A percentile compares a stretch with the other conserved stretches of the same genome.
Conservation (phyloP, 148 eudicot genomes). For the Limonium bicolor region DNA sequence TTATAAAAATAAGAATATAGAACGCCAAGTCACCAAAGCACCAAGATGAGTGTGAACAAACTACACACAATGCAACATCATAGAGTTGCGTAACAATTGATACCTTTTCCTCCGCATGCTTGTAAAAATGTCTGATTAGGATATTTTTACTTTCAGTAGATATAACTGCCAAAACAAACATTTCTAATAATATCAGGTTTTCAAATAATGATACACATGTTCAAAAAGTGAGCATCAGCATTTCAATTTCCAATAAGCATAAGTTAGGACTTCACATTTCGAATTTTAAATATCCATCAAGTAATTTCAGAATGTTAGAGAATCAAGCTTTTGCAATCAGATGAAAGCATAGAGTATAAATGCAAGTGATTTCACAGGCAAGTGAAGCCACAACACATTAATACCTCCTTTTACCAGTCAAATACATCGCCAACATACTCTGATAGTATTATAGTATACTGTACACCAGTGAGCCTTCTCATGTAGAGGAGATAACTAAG, state of each 20-base stretch:
- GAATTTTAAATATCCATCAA: too few relatives aligned
- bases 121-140: conserved; percentile 64
- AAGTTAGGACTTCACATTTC: too few relatives aligned
- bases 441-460: too few relatives aligned
- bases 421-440: too few relatives aligned
- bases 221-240: not conserved
- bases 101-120: conserved; percentile 76
- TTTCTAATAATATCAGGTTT: not conserved
- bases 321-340: too few relatives aligned
- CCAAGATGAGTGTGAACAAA: not conserved
- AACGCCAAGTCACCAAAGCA: conserved; percentile 1
- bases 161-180: conserved; percentile 36
- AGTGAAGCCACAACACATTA: too few relatives aligned
- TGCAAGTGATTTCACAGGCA: too few relatives aligned
- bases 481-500: too few relatives aligned
- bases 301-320: too few relatives aligned
- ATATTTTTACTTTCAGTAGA: conserved; percentile 59
- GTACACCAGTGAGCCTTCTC: too few relatives aligned
- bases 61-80: not conserved
- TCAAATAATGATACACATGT: not conserved
- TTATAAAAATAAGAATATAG: not conserved
- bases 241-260: not conserved
- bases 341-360: too few relatives aligned
- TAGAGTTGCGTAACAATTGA: not conserved
- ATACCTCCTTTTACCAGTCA: too few relatives aligned